Evolutionary conservation across 202 grass and related monocot species (phyloP), one percentile per base, ranked within the genome.

Genomic region (Zoysia matrella): DNA sequence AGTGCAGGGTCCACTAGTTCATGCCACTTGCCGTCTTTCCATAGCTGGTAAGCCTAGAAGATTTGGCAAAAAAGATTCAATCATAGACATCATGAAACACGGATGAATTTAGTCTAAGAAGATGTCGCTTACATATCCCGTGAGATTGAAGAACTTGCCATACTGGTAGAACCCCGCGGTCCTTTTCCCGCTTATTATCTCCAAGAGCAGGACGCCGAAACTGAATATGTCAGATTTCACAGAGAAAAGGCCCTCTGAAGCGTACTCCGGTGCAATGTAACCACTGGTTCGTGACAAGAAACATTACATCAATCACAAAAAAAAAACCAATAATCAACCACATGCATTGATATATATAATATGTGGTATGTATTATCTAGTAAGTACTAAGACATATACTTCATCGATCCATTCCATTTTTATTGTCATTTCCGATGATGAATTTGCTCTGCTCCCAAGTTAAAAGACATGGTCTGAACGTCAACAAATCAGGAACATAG

Each of bases 221-320:
- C 94, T 97, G 75, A 87, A 97, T 0, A 97, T 87, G 2, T 97
- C 91, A 1, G 91, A 91, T 71, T 88, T 94, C 39, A 76, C 76
- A 4, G 91, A 97, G 86, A 94, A 97, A 62, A 88, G 71, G 2
- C 93, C 93, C 81, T 89, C 85, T 1, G 89, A 88, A 83, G 90
- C 90, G 45, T 95, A 95, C 67, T 95, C 92, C 1, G 92, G 90
- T 36, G 87, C 89, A 4, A 95, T 95, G 82, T 96, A 96, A 10
- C 93, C 93, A 57, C 93, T 95, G 76, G 64, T 66, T 92, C 61
- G 64, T 66, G 16, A 50, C 13, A 48, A 76, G 0, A 63, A 36
- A 4, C 2, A 12, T n/a, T n/a, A n/a, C n/a, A n/a, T n/a, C n/a
- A n/a, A n/a, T n/a, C n/a, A n/a, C n/a, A n/a, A n/a, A n/a, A n/a